Percentiles rank a stretch among this genome's conserved stretches.
Conservation (phyloP, 2,329 filamentous ascomycete genomes). For the Phoma sp. region DNA sequence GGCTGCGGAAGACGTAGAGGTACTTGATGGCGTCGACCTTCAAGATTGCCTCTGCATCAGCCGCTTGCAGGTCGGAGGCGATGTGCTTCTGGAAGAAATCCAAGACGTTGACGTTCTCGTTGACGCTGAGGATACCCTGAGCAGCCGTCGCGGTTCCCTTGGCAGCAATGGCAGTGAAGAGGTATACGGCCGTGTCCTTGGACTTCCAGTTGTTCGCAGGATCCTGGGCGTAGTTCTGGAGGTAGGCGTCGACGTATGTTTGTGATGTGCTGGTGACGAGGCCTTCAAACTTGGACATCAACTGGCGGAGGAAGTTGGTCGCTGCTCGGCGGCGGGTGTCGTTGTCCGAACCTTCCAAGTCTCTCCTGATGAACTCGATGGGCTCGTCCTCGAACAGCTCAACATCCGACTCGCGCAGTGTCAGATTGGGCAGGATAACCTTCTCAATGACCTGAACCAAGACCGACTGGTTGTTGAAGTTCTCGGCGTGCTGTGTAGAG, state of each 20-base stretch:
- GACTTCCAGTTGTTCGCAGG: conserved; percentile 82
- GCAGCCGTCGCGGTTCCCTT: conserved; percentile 87
- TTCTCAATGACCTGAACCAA: conserved; percentile 92
- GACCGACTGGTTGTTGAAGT: conserved; percentile 83
- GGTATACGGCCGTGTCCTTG: conserved; percentile 97
- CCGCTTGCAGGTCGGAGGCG: conserved; percentile 82
- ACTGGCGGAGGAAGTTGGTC: conserved; percentile 89
- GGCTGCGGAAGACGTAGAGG: conserved; percentile 94
- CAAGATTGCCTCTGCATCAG: conserved; percentile 78
- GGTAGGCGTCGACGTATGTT: conserved; percentile 85
- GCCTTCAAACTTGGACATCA: conserved; percentile 87
- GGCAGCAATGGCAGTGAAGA: conserved; percentile 92
- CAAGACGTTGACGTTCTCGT: conserved; percentile 80
- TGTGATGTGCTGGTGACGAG: conserved; percentile 87
- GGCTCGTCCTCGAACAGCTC: conserved; percentile 98
- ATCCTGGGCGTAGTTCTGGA: conserved; percentile 75
- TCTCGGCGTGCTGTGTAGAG: conserved; percentile 75
- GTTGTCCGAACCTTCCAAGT: conserved; percentile 94
- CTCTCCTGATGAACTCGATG: conserved; percentile 95
- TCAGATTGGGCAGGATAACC: conserved; percentile 92
- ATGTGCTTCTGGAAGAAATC: conserved; percentile 96
- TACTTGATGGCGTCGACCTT: conserved; percentile 99
- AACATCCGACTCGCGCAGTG: conserved; percentile 88
- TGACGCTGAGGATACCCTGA: conserved; percentile 90
- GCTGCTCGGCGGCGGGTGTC: conserved; percentile 91